These are phyloP conservation scores for Thermothelomyces thermophilus DNA, from an alignment of 2,329 filamentous ascomycete genomes.

Conservation along the genomic window DNA sequence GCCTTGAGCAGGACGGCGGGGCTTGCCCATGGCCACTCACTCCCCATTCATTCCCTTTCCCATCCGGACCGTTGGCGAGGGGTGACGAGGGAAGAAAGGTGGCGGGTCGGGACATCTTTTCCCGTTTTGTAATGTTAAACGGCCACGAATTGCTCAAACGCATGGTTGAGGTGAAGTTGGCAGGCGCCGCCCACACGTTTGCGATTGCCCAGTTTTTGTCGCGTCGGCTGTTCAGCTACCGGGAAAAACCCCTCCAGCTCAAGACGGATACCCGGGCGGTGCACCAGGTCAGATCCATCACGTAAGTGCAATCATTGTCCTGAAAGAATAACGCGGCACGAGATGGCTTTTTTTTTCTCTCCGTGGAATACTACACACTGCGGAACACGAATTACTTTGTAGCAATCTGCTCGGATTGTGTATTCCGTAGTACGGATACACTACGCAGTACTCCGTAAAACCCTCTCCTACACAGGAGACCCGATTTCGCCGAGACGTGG, in stretches of 20 bases:
- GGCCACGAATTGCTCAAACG: not conserved
- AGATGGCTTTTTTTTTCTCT: not conserved
- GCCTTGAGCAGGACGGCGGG: conserved; percentile 1
- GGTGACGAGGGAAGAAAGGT: not conserved
- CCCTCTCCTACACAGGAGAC: too few relatives aligned
- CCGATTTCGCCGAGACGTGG: too few relatives aligned
- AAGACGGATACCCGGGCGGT: not conserved
- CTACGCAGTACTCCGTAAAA: too few relatives aligned
- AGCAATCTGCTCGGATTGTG: too few relatives aligned
- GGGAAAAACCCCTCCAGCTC: not conserved
- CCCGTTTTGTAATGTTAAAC: not conserved
- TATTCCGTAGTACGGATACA: too few relatives aligned
- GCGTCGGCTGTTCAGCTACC: too few relatives aligned
- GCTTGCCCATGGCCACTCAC: conserved; percentile 1
- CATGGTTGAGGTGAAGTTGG: not conserved
- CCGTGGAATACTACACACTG: too few relatives aligned
- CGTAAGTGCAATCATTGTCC: not conserved
- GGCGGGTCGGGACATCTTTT: not conserved
- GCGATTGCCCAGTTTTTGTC: too few relatives aligned
- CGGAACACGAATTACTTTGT: too few relatives aligned
- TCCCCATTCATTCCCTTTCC: not conserved
- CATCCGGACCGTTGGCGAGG: not conserved
- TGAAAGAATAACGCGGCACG: not conserved
- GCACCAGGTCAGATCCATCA: not conserved
- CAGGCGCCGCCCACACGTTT: not conserved